Conservation (phyloP, 75 land plant species). For the Cupressus sempervirens region DNA sequence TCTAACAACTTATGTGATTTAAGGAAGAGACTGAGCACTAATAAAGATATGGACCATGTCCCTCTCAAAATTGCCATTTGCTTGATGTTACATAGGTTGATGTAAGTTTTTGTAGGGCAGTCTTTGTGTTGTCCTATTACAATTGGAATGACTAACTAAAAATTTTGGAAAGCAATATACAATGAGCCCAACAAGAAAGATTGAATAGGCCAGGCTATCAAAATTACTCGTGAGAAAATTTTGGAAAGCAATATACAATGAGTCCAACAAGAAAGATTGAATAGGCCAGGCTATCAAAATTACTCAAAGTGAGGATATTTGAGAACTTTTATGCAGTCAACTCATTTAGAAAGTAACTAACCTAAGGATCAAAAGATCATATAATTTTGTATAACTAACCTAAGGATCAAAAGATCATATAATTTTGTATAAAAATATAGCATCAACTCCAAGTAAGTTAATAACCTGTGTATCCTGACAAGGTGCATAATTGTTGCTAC, state of each 20-base stretch:
- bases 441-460: too few species aligned
- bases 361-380: too few species aligned
- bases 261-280: neutral
- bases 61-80: neutral
- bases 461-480: too few species aligned
- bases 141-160: neutral
- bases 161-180: neutral
- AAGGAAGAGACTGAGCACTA: too few species aligned
- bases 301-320: neutral
- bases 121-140: neutral
- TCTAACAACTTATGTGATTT: too few species aligned
- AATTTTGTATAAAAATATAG: too few species aligned
- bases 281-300: neutral
- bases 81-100: neutral
- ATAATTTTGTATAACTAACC: too few species aligned
- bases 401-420: too few species aligned
- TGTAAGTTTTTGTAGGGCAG: neutral
- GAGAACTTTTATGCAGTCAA: neutral
- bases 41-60: neutral
- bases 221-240: too few species aligned
- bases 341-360: neutral
- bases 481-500: neutral
- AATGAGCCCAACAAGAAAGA: neutral
- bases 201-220: neutral
- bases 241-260: neutral